Base-by-base conservation (phyloP, 257 asterid genomes). In the Solanum okadae region DNA sequence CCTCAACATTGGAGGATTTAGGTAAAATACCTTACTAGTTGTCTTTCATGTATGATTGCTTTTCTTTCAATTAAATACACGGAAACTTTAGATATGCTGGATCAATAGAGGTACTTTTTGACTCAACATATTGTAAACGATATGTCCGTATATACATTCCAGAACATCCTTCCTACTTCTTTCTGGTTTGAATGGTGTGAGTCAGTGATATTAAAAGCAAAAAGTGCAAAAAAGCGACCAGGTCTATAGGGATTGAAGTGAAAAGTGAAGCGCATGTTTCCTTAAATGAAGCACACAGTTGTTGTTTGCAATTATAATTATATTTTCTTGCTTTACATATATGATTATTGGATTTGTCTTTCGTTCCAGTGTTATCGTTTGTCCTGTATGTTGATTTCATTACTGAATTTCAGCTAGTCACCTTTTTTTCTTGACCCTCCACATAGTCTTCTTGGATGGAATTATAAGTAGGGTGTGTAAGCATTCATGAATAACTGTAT, bases 1-100 rank as follows among this genome's bases (percentile, higher is more conserved):
- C 98, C n/a, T 94, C 98, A 4, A 94, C 96, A 4, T 88, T 96
- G 18, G 99, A 96, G 95, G 98, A 96, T 92, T 96, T 97, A 90
- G 98, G 99, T 95, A 91, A 90, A 91, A 34, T 84, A 49, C 38
- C 59, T 25, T 22, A 25, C 20, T 38, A 18, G 25, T 72, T 81
- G 31, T 46, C 79, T 67, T 52, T n/a, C 84, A 73, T 70, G 56
- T 29, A 18, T 3, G 27, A 46, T 81, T 81, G 68, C 34, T 40
- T 1, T 79, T 44, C 16, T 25, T 44, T 25, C 61, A 14, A 27
- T 79, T 79, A 44, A 25, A 25, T 44, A 4, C n/a, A 2, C 2
- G 5, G 85, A 44, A 4, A 15, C 65, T 44, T 40, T 44, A 79
- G 7, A 77, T 76, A 76, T 40, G 13, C 15, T 44, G 35, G 84